phyloP scores from a whole-genome alignment of 1,139 yeast species.

The Pichia sp. region DNA sequence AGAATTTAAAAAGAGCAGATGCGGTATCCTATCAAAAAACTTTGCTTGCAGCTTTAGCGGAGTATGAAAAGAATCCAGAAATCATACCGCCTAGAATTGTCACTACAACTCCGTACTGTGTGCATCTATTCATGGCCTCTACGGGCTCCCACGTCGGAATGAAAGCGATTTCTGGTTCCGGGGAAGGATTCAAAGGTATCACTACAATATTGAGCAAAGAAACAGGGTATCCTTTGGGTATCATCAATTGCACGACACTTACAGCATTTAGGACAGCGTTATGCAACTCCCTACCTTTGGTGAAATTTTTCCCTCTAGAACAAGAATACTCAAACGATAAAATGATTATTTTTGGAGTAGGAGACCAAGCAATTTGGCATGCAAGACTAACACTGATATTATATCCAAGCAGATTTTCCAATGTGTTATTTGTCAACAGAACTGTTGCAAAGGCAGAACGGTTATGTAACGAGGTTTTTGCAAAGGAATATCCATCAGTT shows the following conservation, averaged over 20 bases:
- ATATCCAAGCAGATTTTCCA: slow-evolving; percentile 36
- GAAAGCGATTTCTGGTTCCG: slow-evolving; percentile 49
- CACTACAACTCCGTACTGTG: slow-evolving; percentile 35
- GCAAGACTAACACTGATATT: slow-evolving; percentile 42
- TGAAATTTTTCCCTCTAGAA: slow-evolving; percentile 34
- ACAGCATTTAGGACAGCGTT: slow-evolving; percentile 71
- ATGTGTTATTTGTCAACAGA: slow-evolving; percentile 48
- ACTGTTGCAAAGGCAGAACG: slow-evolving; percentile 40
- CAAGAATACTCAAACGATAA: slow-evolving; percentile 18
- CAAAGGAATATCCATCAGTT: slow-evolving; percentile 24
- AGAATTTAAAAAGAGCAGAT: background rate
- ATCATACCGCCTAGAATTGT: slow-evolving; percentile 40
- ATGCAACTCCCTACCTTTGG: slow-evolving; percentile 49
- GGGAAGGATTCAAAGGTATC: slow-evolving; percentile 49
- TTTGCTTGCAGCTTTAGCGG: slow-evolving; percentile 28
- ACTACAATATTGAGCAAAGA: slow-evolving; percentile 47
- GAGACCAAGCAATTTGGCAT: slow-evolving; percentile 69
- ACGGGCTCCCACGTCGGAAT: slow-evolving; percentile 41
- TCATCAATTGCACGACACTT: slow-evolving; percentile 54
- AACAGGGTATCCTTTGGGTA: slow-evolving; percentile 50
- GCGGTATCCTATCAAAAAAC: slow-evolving; percentile 26
- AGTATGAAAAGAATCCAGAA: slow-evolving; percentile 32
- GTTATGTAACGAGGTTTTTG: slow-evolving; percentile 32
- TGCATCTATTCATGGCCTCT: slow-evolving; percentile 65
- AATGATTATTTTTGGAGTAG: slow-evolving; percentile 57